Evolutionary conservation across 352 stramenopile genomes (phyloP).

Genomic region (Pythium phragmitis): DNA sequence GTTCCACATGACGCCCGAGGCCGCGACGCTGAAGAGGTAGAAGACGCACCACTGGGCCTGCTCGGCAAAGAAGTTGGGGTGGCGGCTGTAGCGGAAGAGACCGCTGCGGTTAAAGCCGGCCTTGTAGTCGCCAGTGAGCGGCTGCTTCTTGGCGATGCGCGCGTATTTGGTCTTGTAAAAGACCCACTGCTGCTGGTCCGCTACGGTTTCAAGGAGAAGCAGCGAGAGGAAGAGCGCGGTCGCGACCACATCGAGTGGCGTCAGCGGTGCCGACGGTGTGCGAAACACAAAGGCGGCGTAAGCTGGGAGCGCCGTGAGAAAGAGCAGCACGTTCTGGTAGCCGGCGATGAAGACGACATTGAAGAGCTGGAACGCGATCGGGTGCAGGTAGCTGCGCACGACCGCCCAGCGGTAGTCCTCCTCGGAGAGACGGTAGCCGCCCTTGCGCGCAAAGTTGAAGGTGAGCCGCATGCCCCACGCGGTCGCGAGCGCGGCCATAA

Average conservation of each 20-base stretch:
- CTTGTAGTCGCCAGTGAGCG: slow-evolving; percentile 68
- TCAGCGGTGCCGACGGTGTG: slow-evolving; percentile 34
- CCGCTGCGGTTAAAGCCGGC: slow-evolving; percentile 83
- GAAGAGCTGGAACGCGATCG: slow-evolving; percentile 85
- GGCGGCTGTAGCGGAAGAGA: slow-evolving; percentile 90
- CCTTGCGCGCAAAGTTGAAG: slow-evolving; percentile 92
- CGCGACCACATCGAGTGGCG: slow-evolving; percentile 64
- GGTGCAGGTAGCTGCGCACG: slow-evolving; percentile 78
- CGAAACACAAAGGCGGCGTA: slow-evolving; percentile 63
- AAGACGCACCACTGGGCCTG: slow-evolving; percentile 90
- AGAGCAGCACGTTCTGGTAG: slow-evolving; percentile 89
- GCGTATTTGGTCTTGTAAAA: slow-evolving; percentile 91
- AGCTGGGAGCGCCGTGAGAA: slow-evolving; percentile 72
- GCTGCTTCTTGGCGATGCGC: slow-evolving; percentile 45
- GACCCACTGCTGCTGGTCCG: slow-evolving; percentile 91
- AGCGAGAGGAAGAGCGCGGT: slow-evolving; percentile 64
- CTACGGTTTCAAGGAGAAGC: slow-evolving; percentile 79
- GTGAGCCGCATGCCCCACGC: slow-evolving; percentile 88
- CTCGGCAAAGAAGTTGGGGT: slow-evolving; percentile 94
- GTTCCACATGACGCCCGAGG: slow-evolving; percentile 54
- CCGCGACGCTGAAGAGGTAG: slow-evolving; percentile 87
- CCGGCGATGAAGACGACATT: slow-evolving; percentile 90
- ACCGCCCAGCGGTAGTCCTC: slow-evolving; percentile 93
- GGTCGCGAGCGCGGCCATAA: slow-evolving; percentile 84
- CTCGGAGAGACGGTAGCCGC: slow-evolving; percentile 87